These are phyloP conservation scores for Leishmania lainsoni DNA, from an alignment of 208 protist species.

Conservation along the genomic window DNA sequence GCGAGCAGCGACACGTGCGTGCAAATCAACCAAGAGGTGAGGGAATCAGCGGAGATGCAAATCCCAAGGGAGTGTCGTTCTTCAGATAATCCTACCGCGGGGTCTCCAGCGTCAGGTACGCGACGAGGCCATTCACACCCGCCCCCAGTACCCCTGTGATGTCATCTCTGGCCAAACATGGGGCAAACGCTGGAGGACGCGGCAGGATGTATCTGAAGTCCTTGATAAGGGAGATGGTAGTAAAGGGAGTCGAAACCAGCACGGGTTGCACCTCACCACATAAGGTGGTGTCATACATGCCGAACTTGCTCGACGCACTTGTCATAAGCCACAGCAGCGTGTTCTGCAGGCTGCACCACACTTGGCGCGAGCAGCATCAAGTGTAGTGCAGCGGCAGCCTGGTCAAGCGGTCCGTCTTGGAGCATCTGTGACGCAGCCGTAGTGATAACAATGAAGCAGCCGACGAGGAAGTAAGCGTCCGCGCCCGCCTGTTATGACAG, in stretches of 20 bases:
- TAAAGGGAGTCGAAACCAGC: slow-evolving; percentile 32
- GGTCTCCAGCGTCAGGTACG: slow-evolving; percentile 15
- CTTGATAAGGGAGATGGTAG: slow-evolving; percentile 32
- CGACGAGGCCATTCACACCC: slow-evolving; percentile 8
- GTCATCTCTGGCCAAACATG: background rate
- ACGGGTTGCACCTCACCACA: slow-evolving; percentile 15
- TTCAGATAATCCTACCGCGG: slow-evolving; percentile 22
- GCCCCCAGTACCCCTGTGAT: background rate
- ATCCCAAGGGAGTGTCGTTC: background rate
- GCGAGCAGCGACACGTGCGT: background rate
- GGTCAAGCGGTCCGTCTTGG: slow-evolving; percentile 7
- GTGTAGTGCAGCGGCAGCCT: slow-evolving; percentile 18
- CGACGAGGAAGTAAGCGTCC: slow-evolving; percentile 25
- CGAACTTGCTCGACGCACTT: slow-evolving; percentile 38
- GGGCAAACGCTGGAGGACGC: background rate
- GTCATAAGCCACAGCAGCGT: slow-evolving; percentile 36
- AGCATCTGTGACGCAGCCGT: background rate
- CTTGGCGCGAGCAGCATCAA: slow-evolving; percentile 9
- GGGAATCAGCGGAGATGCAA: slow-evolving; percentile 8
- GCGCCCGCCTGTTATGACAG: background rate
- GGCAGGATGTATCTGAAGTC: slow-evolving; percentile 34
- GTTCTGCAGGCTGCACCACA: background rate
- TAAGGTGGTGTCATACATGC: slow-evolving; percentile 21
- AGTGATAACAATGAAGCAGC: slow-evolving; percentile 14
- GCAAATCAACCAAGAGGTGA: background rate